These are phyloP conservation scores for Clonostachys chloroleuca DNA, from an alignment of 2,329 filamentous ascomycete genomes.

Conservation along the genomic window DNA sequence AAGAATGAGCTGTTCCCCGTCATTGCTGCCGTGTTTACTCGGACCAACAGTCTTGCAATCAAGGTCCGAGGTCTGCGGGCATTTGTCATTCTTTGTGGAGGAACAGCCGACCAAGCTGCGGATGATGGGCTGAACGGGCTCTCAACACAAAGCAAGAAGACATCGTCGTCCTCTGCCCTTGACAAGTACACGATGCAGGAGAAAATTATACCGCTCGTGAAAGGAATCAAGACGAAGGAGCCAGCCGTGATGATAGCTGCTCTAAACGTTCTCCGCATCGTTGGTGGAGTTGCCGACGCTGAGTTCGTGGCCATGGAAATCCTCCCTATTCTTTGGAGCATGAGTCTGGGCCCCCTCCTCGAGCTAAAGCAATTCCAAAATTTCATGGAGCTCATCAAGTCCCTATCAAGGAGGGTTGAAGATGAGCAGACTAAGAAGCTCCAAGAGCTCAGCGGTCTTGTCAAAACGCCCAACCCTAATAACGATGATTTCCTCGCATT, in stretches of 20 bases:
- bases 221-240: conserved; percentile 95
- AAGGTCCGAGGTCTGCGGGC: conserved; percentile 91
- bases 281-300: conserved; percentile 76
- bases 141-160: conserved; percentile 49
- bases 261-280: conserved; percentile 76
- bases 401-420: conserved; percentile 74
- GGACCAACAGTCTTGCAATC: conserved; percentile 89
- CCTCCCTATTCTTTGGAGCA: conserved; percentile 84
- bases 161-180: conserved; percentile 69
- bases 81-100: conserved; percentile 85
- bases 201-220: conserved; percentile 87
- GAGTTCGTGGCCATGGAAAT: conserved; percentile 93
- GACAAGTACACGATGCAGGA: conserved; percentile 99
- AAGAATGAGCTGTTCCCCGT: conserved; percentile 96
- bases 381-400: conserved; percentile 87
- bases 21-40: conserved; percentile 84
- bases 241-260: conserved; percentile 96
- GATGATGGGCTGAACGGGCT: conserved; percentile 76
- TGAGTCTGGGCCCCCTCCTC: conserved; percentile 85
- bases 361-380: conserved; percentile 82
- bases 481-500: conserved; percentile 69
- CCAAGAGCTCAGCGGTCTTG: conserved; percentile 69
- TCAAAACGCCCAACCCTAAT: conserved; percentile 37
- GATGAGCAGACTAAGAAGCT: conserved; percentile 85
- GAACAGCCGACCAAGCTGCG: conserved; percentile 46